Evolutionary conservation across 495 filamentous ascomycete genomes (phyloP).

Genomic region (Podospora comata): DNA sequence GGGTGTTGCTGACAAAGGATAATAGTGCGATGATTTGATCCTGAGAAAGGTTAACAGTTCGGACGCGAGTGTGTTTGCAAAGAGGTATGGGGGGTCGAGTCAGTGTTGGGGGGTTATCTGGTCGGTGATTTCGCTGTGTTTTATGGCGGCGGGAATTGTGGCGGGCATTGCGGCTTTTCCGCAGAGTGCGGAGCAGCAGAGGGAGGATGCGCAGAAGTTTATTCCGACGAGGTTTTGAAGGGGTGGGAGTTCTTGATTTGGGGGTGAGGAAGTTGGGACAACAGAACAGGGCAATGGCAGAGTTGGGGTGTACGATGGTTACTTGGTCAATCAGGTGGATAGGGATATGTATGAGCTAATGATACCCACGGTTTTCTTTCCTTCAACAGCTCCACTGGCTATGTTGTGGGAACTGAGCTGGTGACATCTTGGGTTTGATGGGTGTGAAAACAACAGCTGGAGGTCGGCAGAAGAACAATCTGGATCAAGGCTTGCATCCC

Average conservation of each 20-base stretch:
- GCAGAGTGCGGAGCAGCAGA: constrained; percentile 62
- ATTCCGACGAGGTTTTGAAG: constrained; percentile 43
- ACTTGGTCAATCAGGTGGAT: no score
- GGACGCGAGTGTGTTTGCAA: constrained; percentile 76
- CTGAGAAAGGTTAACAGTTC: constrained; percentile 76
- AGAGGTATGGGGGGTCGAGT: constrained; percentile 72
- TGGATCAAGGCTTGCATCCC: no score
- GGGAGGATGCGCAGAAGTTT: constrained; percentile 65
- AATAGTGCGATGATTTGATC: constrained; percentile 73
- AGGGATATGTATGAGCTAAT: constrained; percentile 2
- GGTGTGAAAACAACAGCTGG: background rate
- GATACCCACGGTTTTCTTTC: constrained; percentile 8
- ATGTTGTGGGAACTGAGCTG: background rate
- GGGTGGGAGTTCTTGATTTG: no score
- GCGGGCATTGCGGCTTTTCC: constrained; percentile 74
- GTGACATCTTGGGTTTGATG: background rate
- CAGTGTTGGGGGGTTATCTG: constrained; percentile 81
- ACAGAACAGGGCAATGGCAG: background rate
- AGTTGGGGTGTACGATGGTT: background rate
- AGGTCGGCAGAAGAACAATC: no score
- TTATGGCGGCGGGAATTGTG: constrained; percentile 69
- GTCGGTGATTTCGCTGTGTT: constrained; percentile 64
- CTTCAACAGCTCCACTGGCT: background rate
- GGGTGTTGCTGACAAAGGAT: constrained; percentile 10
- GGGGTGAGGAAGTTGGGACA: background rate